Base-by-base conservation (phyloP, 208 protist species). In the Acanthamoeba quina region DNA sequence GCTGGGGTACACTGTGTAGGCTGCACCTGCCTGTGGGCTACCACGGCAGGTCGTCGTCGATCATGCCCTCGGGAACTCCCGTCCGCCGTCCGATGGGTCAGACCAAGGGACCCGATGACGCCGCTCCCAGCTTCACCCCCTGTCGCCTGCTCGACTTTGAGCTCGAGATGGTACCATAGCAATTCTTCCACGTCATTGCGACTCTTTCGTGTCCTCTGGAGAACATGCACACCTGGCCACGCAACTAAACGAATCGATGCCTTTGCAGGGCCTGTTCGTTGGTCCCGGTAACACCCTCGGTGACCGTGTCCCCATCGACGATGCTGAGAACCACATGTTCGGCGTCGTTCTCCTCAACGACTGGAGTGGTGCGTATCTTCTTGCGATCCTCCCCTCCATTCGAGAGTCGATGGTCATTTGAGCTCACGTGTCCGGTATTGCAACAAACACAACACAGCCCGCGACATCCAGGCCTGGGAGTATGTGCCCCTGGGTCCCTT, bases 401-500 rank as follows among this genome's bases (percentile, higher is more conserved):
- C 34, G 34, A 37, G 34, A 2, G 34, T 37, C 34, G 34, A 37
- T 37, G 34, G 34, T 37, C 0, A 37, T 37, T 37, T 37, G 34
- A 37, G 34, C 34, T 37, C 34, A 37, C 34, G 34, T 37, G 34
- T 37, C 34, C 34, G 34, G 34, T 37, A 37, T 37, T 0, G 34
- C 34, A 37, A 37, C 34, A 37, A 37, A 37, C 34, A 37, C 34
- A 37, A 37, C 34, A 9, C 78, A 93, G 96, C 97, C 19, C 95
- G 98, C 44, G 98, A 98, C 90, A 96, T 98, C 44, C 98, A 99
- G 95, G 98, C 97, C 80, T 99, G 97, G 98, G 98, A 98, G 95
- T 97, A 97, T 82, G 97, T 98, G 10, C 98, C 98, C 7, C 96
- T 99, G 19, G 98, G 98, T 17, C 98, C 98, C 17, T 99, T 99